A percentile compares a stretch with the other conserved stretches of the same genome.
Conservation (phyloP, 2,329 filamentous ascomycete species). For the Claviceps humidiphila region DNA sequence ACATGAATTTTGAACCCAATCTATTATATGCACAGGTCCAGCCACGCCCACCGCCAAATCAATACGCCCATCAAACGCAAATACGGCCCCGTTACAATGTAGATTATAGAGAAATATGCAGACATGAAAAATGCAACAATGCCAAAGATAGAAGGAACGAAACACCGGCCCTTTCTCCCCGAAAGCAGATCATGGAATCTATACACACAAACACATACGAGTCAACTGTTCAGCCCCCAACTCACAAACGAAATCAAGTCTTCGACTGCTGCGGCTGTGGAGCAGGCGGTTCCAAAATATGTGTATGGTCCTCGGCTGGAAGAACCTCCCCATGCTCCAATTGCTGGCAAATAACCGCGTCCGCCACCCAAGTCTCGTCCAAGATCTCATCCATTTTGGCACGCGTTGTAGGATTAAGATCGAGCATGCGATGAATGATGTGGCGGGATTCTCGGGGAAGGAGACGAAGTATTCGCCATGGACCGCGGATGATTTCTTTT, state of each 20-base stretch:
- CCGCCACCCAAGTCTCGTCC: slow-evolving; percentile 79
- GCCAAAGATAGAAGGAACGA: neutral
- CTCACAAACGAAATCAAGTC: slow-evolving; percentile 3
- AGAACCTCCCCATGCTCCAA: slow-evolving; percentile 56
- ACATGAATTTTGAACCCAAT: neutral
- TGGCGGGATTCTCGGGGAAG: slow-evolving; percentile 80
- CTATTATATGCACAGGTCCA: slow-evolving; percentile 1
- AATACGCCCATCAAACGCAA: neutral
- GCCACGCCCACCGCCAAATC: neutral
- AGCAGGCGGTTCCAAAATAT: slow-evolving; percentile 66
- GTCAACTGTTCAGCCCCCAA: too few relatives aligned
- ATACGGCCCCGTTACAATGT: neutral
- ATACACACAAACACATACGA: too few relatives aligned
- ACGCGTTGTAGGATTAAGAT: slow-evolving; percentile 69
- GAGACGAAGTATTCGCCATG: slow-evolving; percentile 77
- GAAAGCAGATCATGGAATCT: too few relatives aligned
- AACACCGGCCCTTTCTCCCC: neutral
- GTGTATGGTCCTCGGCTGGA: slow-evolving; percentile 63
- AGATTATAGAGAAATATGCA: neutral
- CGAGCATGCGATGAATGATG: slow-evolving; percentile 86
- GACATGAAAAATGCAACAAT: neutral
- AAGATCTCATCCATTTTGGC: slow-evolving; percentile 79
- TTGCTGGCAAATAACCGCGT: slow-evolving; percentile 73
- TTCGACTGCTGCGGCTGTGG: slow-evolving; percentile 21
- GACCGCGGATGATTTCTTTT: slow-evolving; percentile 77